phyloP scores from a whole-genome alignment of 1,284 basidiomycete genomes.

The Irpex sp. region DNA sequence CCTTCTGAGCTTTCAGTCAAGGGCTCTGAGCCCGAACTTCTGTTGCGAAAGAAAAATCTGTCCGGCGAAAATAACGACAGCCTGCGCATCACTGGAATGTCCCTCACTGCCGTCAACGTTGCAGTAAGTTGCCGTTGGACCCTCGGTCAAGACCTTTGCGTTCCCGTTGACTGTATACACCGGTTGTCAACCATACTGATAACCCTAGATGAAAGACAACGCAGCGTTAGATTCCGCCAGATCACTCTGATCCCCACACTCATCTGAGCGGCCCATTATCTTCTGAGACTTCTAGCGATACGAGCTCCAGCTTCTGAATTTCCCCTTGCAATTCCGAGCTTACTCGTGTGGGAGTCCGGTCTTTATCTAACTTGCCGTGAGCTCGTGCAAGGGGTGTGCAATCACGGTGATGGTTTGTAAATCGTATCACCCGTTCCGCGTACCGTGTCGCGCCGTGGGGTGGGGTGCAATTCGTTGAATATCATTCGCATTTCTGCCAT shows the following conservation, averaged over 20 bases:
- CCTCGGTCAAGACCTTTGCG: not conserved
- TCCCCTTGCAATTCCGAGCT: too few species aligned
- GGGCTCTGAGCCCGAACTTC: not conserved
- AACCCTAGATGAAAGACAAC: not conserved
- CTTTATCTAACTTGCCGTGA: not conserved
- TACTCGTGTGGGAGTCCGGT: not conserved
- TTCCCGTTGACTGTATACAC: not conserved
- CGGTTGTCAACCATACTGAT: not conserved
- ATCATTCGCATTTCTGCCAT: not conserved
- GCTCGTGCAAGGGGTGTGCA: not conserved
- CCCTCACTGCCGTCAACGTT: not conserved
- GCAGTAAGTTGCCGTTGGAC: not conserved
- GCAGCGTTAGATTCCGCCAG: too few species aligned
- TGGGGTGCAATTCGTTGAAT: not conserved
- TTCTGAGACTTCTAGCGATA: too few species aligned
- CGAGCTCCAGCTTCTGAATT: too few species aligned
- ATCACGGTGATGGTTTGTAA: not conserved
- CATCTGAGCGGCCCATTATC: too few species aligned
- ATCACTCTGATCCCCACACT: too few species aligned
- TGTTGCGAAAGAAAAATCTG: not conserved
- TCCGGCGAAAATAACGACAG: not conserved
- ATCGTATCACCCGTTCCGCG: not conserved
- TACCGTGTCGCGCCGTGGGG: not conserved
- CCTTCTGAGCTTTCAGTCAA: not conserved
- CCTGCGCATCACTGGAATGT: not conserved